A percentile compares a stretch with the other conserved stretches of the same genome.
phyloP scores from a whole-genome alignment of 345 rosid species.

The Populus alba region DNA sequence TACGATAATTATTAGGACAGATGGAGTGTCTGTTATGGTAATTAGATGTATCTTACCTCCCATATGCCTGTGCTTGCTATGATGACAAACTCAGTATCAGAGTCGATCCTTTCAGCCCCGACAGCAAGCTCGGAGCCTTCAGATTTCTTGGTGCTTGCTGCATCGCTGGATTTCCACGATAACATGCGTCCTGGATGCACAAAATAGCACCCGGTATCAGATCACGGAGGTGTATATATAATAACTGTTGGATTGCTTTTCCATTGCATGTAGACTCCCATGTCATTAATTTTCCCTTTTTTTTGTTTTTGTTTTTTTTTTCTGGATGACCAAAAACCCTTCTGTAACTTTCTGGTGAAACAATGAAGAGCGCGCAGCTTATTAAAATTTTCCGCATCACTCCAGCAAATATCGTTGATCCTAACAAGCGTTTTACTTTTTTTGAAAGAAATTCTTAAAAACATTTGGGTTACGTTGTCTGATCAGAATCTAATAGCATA shows the following conservation, averaged over 20 bases:
- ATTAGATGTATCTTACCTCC: constrained; percentile 44
- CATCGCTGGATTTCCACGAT: constrained; percentile 36
- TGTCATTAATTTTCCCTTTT: no score
- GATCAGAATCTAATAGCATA: background rate
- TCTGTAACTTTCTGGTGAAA: background rate
- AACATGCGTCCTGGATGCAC: constrained; percentile 19
- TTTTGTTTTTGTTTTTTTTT: no score
- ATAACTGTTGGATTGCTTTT: background rate
- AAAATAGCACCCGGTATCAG: background rate
- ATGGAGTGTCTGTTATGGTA: background rate
- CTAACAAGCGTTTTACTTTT: background rate
- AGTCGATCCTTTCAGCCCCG: constrained; percentile 37
- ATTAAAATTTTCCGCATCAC: no score
- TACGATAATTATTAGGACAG: background rate
- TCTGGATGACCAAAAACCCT: background rate
- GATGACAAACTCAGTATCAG: constrained; percentile 60
- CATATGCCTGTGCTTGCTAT: constrained; percentile 72
- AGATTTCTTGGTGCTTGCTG: constrained; percentile 14
- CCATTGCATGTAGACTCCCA: background rate
- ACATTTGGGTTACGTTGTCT: background rate
- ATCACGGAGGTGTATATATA: background rate
- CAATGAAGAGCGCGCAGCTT: background rate
- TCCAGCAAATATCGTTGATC: no score
- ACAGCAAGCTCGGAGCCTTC: constrained; percentile 39
- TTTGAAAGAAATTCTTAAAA: no score